Percentiles rank a stretch among this genome's conserved stretches.
These are phyloP conservation scores for Chlorella sp. DNA, from an alignment of 139 green algal species.

Conservation along the genomic window DNA sequence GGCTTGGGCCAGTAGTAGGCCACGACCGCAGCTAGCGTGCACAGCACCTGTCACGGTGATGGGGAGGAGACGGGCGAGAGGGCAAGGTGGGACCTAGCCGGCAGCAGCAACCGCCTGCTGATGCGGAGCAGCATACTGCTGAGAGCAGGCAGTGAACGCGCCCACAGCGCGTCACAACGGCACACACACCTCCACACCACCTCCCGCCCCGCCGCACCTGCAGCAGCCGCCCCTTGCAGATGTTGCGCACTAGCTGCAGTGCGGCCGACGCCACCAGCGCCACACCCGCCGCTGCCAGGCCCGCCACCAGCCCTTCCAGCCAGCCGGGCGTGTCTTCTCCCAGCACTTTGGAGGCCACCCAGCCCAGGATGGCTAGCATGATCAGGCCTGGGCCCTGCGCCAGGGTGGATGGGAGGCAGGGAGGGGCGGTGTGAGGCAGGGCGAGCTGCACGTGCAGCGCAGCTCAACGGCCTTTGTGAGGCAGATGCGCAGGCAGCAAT, in stretches of 20 bases:
- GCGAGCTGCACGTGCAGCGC: not conserved
- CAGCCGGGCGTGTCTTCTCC: conserved; percentile 44
- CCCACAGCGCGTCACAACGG: not conserved
- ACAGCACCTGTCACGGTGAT: conserved; percentile 15
- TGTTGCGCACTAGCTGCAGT: conserved; percentile 71
- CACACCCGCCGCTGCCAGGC: conserved; percentile 48
- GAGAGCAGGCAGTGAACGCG: too few relatives aligned
- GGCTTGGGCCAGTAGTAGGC: conserved; percentile 77
- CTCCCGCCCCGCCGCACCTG: conserved; percentile 10
- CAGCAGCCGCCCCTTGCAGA: conserved; percentile 65
- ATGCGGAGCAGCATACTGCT: too few relatives aligned
- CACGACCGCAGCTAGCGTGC: conserved; percentile 54
- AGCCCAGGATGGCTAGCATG: conserved; percentile 82
- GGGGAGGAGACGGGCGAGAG: not conserved
- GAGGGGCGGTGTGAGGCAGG: not conserved
- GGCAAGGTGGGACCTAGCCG: not conserved
- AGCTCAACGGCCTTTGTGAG: too few relatives aligned
- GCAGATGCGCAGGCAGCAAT: not conserved
- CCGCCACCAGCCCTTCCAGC: conserved; percentile 58
- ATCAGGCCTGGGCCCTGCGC: conserved; percentile 84
- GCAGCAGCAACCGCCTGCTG: too few relatives aligned
- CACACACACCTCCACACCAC: not conserved
- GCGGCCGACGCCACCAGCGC: conserved; percentile 87
- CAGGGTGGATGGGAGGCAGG: not conserved
- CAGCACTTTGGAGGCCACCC: conserved; percentile 67